These are phyloP conservation scores for Trichoderma reesei DNA, from an alignment of 495 filamentous ascomycete species.

Conservation along the genomic window DNA sequence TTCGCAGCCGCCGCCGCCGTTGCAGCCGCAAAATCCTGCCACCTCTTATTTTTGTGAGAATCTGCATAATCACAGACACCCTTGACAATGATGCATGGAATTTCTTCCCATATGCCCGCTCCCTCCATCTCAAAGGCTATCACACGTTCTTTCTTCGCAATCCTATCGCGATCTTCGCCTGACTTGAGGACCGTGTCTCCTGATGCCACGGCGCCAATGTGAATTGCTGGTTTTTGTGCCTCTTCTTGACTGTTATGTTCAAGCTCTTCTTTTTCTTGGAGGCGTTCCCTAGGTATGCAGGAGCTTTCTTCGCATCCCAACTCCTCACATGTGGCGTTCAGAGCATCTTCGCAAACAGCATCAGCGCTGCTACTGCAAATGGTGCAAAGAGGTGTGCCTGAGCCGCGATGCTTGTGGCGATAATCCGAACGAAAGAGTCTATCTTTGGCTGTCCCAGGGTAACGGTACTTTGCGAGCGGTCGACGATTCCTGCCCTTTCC, in stretches of 20 bases:
- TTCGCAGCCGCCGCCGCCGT: slow-evolving; percentile 23
- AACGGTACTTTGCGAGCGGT: slow-evolving; percentile 10
- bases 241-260: neutral
- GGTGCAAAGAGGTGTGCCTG: slow-evolving; percentile 1
- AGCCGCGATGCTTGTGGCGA: slow-evolving; percentile 23
- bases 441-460: slow-evolving; percentile 20
- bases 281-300: slow-evolving; percentile 10
- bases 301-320: slow-evolving; percentile 15
- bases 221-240: neutral
- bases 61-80: slow-evolving; percentile 35
- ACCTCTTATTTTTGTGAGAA: slow-evolving; percentile 33
- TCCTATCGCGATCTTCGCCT: slow-evolving; percentile 18
- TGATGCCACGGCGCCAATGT: slow-evolving; percentile 15
- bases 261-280: neutral
- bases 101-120: slow-evolving; percentile 28
- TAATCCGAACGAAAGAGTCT: slow-evolving; percentile 21
- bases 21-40: slow-evolving; percentile 33
- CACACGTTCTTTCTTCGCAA: slow-evolving; percentile 15
- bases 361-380: neutral
- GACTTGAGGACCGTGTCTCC: slow-evolving; percentile 24
- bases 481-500: slow-evolving; percentile 1
- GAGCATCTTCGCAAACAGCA: slow-evolving; percentile 10
- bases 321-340: slow-evolving; percentile 12
- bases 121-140: slow-evolving; percentile 37
- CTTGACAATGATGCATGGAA: slow-evolving; percentile 30